phyloP scores from a whole-genome alignment of 768 basidiomycete species.

The Rickenella mellea region DNA sequence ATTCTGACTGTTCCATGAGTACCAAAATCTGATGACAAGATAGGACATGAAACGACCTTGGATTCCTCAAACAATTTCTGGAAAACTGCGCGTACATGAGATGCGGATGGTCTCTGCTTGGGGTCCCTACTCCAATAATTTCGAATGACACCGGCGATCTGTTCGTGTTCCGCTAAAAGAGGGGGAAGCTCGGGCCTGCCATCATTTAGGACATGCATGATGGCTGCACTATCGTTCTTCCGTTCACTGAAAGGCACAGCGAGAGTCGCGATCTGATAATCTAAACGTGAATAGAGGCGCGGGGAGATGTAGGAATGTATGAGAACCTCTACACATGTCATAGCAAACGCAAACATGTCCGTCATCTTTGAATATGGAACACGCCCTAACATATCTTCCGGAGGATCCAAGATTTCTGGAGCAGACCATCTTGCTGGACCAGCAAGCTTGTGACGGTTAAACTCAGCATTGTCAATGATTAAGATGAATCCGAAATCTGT shows the following conservation, averaged over 20 bases:
- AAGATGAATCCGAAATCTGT: conserved; percentile 20
- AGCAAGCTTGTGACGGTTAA: conserved; percentile 15
- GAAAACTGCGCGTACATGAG: too few relatives aligned
- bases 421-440: conserved; percentile 22
- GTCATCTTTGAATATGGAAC: conserved; percentile 8
- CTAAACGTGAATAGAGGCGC: not conserved
- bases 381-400: conserved; percentile 6
- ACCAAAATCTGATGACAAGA: too few relatives aligned
- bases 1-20: too few relatives aligned
- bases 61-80: too few relatives aligned
- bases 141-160: too few relatives aligned
- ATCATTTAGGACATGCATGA: conserved; percentile 13
- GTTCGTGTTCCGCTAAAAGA: too few relatives aligned
- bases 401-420: conserved; percentile 21
- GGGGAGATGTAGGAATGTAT: not conserved
- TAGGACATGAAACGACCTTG: too few relatives aligned
- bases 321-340: conserved; percentile 20
- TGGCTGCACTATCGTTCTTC: conserved; percentile 15
- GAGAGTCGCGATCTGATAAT: conserved; percentile 13
- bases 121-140: too few relatives aligned
- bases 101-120: too few relatives aligned
- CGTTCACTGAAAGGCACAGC: conserved; percentile 11
- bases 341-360: conserved; percentile 20
- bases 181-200: conserved; percentile 13
- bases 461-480: conserved; percentile 13